Evolutionary conservation across 345 rosid genomes (phyloP), one percentile per base, ranked within the genome.

Genomic region (Hevea brasiliensis): DNA sequence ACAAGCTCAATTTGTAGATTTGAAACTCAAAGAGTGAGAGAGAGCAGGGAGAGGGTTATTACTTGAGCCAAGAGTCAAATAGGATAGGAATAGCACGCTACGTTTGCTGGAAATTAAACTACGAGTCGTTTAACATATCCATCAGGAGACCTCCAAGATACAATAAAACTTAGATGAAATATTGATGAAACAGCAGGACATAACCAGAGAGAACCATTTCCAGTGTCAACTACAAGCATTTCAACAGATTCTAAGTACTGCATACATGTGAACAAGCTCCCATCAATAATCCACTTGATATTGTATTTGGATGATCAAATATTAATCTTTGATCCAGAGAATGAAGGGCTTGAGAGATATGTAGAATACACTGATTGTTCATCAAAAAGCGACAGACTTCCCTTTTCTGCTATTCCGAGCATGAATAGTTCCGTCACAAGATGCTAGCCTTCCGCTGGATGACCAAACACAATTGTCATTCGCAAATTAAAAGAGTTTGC

Each of bases 391-490:
- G 91, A 86, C 48, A 90, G 79, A 84, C 82, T 93, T 89, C 76
- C 97, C 97, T 6, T 92, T 88, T 72, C 87, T 88, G 85, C 90
- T 84, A 77, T 85, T 86, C 98, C 97, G 91, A 57, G 91, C 88
- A 89, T 93, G 98, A 80, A 93, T 72, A 29, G 91, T 93, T 80
- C 98, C 98, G 76, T 93, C 98, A 79, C 97, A 93, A 76, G 98
- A 93, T 77, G 98, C 97, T 70, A 91, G 79, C 82, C 86, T 87
- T 83, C 96, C 97, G 72, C 89, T 83, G 72, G 87, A 79, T 54
- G 96, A 85, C 68, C 91, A 77, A 75, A 87, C 71, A 74, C 89
- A 82, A 57, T 91, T 84, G 87, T 90, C 97, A 47, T 93, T 93
- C 66, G 91, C 98, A 83, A 85, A 97, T 97, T 93, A 76, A 73